Percentiles rank a stretch among this genome's conserved stretches.
phyloP scores from a whole-genome alignment of 2,329 filamentous ascomycete species.

The Teratosphaeria nubilosa region DNA sequence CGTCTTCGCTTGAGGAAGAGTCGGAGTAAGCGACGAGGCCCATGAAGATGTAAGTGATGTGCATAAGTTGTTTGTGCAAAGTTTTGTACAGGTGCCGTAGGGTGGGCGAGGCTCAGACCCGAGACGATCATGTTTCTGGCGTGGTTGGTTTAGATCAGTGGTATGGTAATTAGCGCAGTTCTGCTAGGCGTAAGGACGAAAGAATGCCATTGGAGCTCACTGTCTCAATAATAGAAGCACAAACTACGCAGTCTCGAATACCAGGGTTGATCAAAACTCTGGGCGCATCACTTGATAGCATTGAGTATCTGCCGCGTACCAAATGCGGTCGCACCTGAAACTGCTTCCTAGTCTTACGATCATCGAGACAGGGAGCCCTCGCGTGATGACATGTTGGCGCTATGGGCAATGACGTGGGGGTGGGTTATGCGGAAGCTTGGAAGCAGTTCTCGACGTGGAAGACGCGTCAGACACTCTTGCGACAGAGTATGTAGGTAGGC shows the following conservation, averaged over 20 bases:
- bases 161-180: background rate
- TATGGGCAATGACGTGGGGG: background rate
- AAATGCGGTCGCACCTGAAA: too few relatives aligned
- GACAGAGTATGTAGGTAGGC: background rate
- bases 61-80: background rate
- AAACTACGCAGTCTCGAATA: too few relatives aligned
- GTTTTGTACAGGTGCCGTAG: background rate
- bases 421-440: background rate
- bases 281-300: too few relatives aligned
- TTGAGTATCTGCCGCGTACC: too few relatives aligned
- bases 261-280: too few relatives aligned
- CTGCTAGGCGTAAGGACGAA: too few relatives aligned
- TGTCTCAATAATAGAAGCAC: background rate
- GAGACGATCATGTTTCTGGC: background rate
- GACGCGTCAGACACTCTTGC: background rate
- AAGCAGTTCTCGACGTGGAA: background rate
- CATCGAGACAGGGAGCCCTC: too few relatives aligned
- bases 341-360: too few relatives aligned
- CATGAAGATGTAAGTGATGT: slow-evolving; percentile 32
- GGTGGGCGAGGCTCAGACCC: background rate
- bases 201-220: too few relatives aligned
- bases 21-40: slow-evolving; percentile 57
- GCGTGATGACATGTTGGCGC: background rate
- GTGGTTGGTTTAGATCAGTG: background rate
- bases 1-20: slow-evolving; percentile 30